These are phyloP conservation scores for Carex cristatella DNA, from an alignment of 176 grass and related monocot species.

Conservation along the genomic window DNA sequence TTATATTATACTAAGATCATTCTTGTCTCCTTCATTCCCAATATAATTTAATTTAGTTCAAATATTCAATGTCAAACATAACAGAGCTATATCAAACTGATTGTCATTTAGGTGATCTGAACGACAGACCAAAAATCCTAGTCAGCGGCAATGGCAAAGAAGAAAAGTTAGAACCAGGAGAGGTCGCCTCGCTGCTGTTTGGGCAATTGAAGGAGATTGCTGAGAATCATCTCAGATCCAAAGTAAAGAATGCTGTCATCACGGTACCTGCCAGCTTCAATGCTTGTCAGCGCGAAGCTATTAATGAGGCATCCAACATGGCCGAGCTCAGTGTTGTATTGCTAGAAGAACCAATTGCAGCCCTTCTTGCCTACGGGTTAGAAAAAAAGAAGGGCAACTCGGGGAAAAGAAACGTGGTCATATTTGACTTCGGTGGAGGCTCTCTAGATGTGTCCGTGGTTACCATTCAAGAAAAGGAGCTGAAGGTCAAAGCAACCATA, in stretches of 20 bases:
- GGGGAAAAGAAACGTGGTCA: neutral
- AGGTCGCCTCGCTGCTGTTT: neutral
- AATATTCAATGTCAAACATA: neutral
- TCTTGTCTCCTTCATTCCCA: neutral
- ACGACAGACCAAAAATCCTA: neutral
- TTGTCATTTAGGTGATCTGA: neutral
- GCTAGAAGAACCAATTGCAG: neutral
- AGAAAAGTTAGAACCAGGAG: constrained; percentile 2
- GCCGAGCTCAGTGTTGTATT: neutral
- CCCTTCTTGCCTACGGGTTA: neutral
- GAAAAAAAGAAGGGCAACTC: neutral
- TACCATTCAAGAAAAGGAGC: neutral
- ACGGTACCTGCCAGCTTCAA: neutral
- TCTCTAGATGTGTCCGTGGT: neutral
- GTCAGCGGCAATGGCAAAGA: constrained; percentile 6
- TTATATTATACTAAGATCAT: neutral
- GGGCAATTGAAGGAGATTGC: neutral
- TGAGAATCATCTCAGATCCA: neutral
- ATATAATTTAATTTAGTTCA: neutral
- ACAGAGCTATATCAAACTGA: neutral
- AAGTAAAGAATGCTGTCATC: neutral
- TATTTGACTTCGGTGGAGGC: constrained; percentile 3
- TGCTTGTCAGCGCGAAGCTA: neutral
- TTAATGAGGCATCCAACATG: neutral
- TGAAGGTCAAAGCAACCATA: neutral